Evolutionary conservation across 108 stramenopile species (phyloP), one percentile per base, ranked within the genome.

Genomic region (Discostella stelligeroides): DNA sequence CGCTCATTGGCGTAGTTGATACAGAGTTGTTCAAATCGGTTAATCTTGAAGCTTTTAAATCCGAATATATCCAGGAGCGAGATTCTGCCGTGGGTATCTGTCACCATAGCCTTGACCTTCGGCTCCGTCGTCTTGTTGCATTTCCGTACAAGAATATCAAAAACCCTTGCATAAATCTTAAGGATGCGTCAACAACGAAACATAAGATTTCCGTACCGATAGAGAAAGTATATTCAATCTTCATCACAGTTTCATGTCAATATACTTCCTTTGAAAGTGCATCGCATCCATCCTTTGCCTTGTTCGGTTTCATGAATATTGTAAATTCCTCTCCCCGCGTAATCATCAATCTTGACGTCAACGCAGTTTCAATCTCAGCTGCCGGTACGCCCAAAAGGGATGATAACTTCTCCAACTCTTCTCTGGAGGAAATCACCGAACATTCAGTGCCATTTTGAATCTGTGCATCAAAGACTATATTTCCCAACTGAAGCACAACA

Each of bases 1-100:
- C 97, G n/a, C n/a, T n/a, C n/a, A n/a, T n/a, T n/a, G n/a, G n/a
- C n/a, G n/a, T n/a, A n/a, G n/a, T n/a, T n/a, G n/a, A n/a, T n/a
- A n/a, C n/a, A n/a, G n/a, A n/a, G n/a, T n/a, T n/a, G n/a, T n/a
- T n/a, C n/a, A n/a, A n/a, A 92, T 1, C 90, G 82, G 67, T 95
- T 95, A 24, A 91, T 82, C 28, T 83, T 75, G 75, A 98, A 98
- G 15, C 88, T 90, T 76, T 98, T 96, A 65, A 98, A 98, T 4
- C 98, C 98, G 80, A 97, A 98, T 51, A 98, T 97, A 83, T 98
- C 98, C 63, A 98, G 60, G 13, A 95, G 76, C 11, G 91, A 91
- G 46, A 95, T 90, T 43, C 85, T 83, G 38, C 84, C 86, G 66
- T 81, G 85, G 11, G 80, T 79, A 30, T 50, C 38, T 14, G 67